Evolutionary conservation across 1,284 basidiomycete species (phyloP).

Genomic region (Fistulinella cinereoalba): DNA sequence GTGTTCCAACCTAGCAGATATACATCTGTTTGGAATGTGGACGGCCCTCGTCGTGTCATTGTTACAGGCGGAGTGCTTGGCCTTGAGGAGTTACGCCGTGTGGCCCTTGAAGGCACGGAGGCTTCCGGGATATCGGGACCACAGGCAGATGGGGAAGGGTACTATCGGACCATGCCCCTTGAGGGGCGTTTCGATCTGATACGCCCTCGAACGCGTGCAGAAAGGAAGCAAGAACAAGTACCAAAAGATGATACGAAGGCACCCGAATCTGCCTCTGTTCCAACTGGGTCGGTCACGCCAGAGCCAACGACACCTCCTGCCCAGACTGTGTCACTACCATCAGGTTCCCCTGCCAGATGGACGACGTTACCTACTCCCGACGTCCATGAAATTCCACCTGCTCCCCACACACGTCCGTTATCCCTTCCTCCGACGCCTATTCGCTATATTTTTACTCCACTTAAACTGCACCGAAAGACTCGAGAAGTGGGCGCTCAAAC

Average conservation of each 20-base stretch:
- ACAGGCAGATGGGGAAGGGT: slow-evolving; percentile 24
- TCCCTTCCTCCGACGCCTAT: slow-evolving; percentile 35
- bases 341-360: slow-evolving; percentile 31
- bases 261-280: slow-evolving; percentile 7
- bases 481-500: slow-evolving; percentile 25
- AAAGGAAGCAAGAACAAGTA: slow-evolving; percentile 14
- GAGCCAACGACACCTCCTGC: slow-evolving; percentile 29
- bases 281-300: slow-evolving; percentile 3
- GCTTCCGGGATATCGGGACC: slow-evolving; percentile 8
- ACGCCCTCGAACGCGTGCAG: slow-evolving; percentile 50
- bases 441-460: slow-evolving; percentile 16
- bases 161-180: slow-evolving; percentile 52
- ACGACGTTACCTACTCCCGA: slow-evolving; percentile 53
- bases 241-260: slow-evolving; percentile 2
- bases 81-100: slow-evolving; percentile 66
- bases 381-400: slow-evolving; percentile 49
- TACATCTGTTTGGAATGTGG: slow-evolving; percentile 36
- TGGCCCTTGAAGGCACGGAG: slow-evolving; percentile 48
- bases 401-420: slow-evolving; percentile 35
- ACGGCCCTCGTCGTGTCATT: slow-evolving; percentile 29
- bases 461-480: slow-evolving; percentile 13
- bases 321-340: slow-evolving; percentile 19
- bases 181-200: slow-evolving; percentile 86
- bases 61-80: slow-evolving; percentile 42
- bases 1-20: slow-evolving; percentile 51